Conservation (phyloP, 2,329 filamentous ascomycete species). For the Achaetomium macrosporum region DNA sequence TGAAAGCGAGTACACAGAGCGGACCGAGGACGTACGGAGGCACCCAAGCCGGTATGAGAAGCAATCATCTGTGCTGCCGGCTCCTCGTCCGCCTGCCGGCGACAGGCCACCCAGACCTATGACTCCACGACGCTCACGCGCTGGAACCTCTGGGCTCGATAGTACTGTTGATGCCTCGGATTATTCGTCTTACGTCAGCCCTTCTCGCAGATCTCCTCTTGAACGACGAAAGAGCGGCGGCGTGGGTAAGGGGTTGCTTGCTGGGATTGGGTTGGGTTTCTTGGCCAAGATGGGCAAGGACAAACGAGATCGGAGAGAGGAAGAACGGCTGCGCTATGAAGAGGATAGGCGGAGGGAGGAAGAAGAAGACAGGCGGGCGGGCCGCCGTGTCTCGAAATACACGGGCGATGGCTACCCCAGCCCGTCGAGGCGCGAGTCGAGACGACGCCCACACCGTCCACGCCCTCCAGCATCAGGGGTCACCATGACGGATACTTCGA, state of each 20-base stretch:
- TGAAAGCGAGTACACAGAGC: constrained; percentile 45
- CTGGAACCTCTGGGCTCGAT: constrained; percentile 36
- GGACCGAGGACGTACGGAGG: constrained; percentile 27
- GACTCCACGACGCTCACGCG: constrained; percentile 44
- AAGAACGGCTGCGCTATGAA: constrained; percentile 35
- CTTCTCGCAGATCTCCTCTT: constrained; percentile 48
- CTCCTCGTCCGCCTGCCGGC: constrained; percentile 39
- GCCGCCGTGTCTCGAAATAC: constrained; percentile 57
- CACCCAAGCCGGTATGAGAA: constrained; percentile 26
- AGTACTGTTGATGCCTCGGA: constrained; percentile 48
- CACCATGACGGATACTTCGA: constrained; percentile 23
- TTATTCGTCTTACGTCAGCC: constrained; percentile 56
- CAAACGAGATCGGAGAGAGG: constrained; percentile 49
- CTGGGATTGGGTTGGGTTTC: constrained; percentile 62
- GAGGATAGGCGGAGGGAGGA: constrained; percentile 42
- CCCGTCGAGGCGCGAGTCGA: constrained; percentile 38
- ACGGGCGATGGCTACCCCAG: constrained; percentile 62
- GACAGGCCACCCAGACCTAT: constrained; percentile 41
- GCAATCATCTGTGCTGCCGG: constrained; percentile 41
- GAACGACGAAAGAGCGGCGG: constrained; percentile 37
- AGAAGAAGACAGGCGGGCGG: constrained; percentile 48
- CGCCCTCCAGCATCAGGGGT: constrained; percentile 20
- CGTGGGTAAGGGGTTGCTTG: constrained; percentile 52
- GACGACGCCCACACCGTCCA: constrained; percentile 25
- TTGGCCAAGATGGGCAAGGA: constrained; percentile 60